Conservation (phyloP, 1,139 yeast genomes). For the Oligophagozyma castellii region DNA sequence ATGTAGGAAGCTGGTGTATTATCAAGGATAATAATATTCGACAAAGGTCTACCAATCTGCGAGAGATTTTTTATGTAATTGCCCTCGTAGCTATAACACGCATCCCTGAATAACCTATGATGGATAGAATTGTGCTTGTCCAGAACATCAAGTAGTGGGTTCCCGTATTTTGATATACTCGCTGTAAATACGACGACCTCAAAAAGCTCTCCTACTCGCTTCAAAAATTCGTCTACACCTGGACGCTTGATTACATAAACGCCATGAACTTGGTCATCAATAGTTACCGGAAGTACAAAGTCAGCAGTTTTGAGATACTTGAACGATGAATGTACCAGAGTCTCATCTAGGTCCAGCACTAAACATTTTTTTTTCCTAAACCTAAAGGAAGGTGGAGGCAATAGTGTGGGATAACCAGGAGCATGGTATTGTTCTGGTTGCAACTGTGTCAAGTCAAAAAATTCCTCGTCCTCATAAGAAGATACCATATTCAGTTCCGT, state of each 20-base stretch:
- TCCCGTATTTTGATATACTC: conserved; percentile 88
- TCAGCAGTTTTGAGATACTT: conserved; percentile 86
- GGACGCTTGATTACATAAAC: conserved; percentile 96
- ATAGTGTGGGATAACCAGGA: conserved; percentile 52
- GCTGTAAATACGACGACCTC: conserved; percentile 98
- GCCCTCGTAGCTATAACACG: conserved; percentile 71
- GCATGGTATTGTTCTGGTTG: conserved; percentile 59
- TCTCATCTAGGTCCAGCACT: conserved; percentile 86
- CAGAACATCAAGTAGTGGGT: conserved; percentile 80
- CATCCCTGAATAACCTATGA: conserved; percentile 85
- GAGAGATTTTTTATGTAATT: conserved; percentile 87
- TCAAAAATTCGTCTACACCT: conserved; percentile 89
- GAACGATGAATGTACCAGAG: conserved; percentile 90
- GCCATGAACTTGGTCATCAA: conserved; percentile 81
- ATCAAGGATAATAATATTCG: conserved; percentile 79
- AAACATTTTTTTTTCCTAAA: conserved; percentile 62
- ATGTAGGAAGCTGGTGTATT: conserved; percentile 95
- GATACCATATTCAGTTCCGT: conserved; percentile 12
- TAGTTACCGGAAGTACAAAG: conserved; percentile 85
- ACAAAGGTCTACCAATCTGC: conserved; percentile 83
- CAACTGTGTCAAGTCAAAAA: conserved; percentile 42
- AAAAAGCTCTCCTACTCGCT: conserved; percentile 67
- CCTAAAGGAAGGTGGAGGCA: conserved; percentile 30
- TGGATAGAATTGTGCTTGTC: conserved; percentile 57
- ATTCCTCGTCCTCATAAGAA: conserved; percentile 12